Conservation (phyloP, 495 filamentous ascomycete genomes). For the Xylaria intraflava region DNA sequence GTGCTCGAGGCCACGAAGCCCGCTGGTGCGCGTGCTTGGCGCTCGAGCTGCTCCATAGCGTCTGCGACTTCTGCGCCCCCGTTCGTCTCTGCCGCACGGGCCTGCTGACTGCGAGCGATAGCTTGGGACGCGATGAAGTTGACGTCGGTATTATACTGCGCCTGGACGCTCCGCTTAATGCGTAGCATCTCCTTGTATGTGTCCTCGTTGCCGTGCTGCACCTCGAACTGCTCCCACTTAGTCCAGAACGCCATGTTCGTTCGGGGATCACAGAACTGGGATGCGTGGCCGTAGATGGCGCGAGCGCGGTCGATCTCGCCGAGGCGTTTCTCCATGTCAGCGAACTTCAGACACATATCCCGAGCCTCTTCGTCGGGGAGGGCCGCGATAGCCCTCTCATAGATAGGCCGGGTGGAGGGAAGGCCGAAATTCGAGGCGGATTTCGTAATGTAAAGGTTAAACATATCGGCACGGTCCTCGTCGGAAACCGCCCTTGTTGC, state of each 20-base stretch:
- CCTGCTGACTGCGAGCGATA: constrained; percentile 68
- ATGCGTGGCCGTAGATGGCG: constrained; percentile 92
- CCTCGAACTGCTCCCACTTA: constrained; percentile 96
- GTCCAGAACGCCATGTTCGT: constrained; percentile 86
- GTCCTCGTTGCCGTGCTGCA: constrained; percentile 96
- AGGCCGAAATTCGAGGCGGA: constrained; percentile 97
- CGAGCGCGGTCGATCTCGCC: constrained; percentile 95
- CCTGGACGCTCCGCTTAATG: constrained; percentile 94
- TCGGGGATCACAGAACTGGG: constrained; percentile 93
- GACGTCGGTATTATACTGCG: constrained; percentile 97
- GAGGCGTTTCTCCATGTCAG: constrained; percentile 94
- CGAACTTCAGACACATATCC: constrained; percentile 98
- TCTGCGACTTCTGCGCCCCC: constrained; percentile 55
- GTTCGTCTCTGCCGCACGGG: constrained; percentile 42
- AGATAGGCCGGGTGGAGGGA: constrained; percentile 91
- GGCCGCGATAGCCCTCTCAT: constrained; percentile 87
- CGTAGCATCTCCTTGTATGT: constrained; percentile 99
- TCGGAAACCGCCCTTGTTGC: constrained; percentile 94
- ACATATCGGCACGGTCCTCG: constrained; percentile 94
- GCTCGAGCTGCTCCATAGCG: constrained; percentile 86
- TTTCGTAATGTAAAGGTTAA: constrained; percentile 99
- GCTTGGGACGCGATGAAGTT: constrained; percentile 98
- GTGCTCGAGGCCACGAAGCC: constrained; percentile 87
- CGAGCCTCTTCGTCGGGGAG: constrained; percentile 90
- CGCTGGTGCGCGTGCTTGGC: constrained; percentile 78